Conservation (phyloP, 2,329 filamentous ascomycete species). For the Camptophora hylomeconis region DNA sequence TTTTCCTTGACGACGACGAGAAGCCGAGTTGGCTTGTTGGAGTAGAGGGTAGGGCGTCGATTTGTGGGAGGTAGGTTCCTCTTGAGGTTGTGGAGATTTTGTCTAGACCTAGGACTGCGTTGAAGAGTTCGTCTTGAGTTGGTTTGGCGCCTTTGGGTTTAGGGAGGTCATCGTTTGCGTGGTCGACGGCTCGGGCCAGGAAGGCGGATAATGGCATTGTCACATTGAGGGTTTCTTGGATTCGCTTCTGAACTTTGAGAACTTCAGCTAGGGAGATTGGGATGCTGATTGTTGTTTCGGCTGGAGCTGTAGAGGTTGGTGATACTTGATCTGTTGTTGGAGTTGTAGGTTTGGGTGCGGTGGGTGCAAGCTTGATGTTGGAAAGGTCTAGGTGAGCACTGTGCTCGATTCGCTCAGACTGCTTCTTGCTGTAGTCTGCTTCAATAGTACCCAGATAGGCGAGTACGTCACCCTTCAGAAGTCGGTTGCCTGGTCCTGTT, state of each 20-base stretch:
- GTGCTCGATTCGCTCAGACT: conserved; percentile 60
- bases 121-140: conserved; percentile 72
- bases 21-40: conserved; percentile 8
- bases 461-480: conserved; percentile 91
- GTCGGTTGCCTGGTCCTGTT: conserved; percentile 72
- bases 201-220: conserved; percentile 77
- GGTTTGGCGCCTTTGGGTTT: conserved; percentile 50
- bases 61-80: conserved; percentile 60
- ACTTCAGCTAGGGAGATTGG: conserved; percentile 64
- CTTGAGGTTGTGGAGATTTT: conserved; percentile 39
- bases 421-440: conserved; percentile 54
- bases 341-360: conserved; percentile 23
- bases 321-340: conserved; percentile 17
- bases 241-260: conserved; percentile 64
- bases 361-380: conserved; percentile 65
- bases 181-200: conserved; percentile 67
- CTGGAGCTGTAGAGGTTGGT: conserved; percentile 19
- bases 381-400: conserved; percentile 79
- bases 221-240: conserved; percentile 64
- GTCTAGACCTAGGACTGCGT: conserved; percentile 67
- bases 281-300: conserved; percentile 43
- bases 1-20: conserved; percentile 2
- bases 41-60: conserved; percentile 41
- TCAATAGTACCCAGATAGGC: conserved; percentile 74
- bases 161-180: conserved; percentile 81